Evolutionary conservation across 192 early-diverging fungal species (phyloP).

Genomic region (Coemansia sp.): DNA sequence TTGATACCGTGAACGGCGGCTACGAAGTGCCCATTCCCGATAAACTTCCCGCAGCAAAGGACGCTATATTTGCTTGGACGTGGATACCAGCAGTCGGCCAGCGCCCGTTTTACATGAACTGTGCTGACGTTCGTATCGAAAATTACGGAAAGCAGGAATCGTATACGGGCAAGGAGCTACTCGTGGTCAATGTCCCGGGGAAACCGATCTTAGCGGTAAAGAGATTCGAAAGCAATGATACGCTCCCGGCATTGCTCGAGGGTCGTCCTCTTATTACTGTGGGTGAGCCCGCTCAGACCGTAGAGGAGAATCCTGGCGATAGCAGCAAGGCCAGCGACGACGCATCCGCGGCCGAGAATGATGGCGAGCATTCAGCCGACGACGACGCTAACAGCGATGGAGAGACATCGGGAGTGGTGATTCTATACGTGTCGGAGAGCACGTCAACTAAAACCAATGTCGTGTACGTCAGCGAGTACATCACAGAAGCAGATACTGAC

Average conservation of each 20-base stretch:
- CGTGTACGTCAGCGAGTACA: slow-evolving; percentile 33
- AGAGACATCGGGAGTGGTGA: slow-evolving; percentile 18
- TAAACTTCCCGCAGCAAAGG: slow-evolving; percentile 54
- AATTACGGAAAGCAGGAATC: slow-evolving; percentile 45
- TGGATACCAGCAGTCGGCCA: slow-evolving; percentile 34
- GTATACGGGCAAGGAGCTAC: slow-evolving; percentile 46
- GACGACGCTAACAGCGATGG: background rate
- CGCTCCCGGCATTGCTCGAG: slow-evolving; percentile 25
- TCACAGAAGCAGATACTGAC: slow-evolving; percentile 39
- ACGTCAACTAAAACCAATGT: slow-evolving; percentile 37
- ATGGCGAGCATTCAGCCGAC: background rate
- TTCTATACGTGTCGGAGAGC: slow-evolving; percentile 47
- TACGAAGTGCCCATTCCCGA: slow-evolving; percentile 58
- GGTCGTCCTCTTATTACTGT: slow-evolving; percentile 30
- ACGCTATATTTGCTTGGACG: slow-evolving; percentile 57
- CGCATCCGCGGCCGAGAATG: slow-evolving; percentile 5
- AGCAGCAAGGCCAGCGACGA: background rate
- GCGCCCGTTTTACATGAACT: slow-evolving; percentile 48
- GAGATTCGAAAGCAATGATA: slow-evolving; percentile 20
- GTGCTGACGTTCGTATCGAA: slow-evolving; percentile 44
- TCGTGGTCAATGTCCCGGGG: slow-evolving; percentile 46
- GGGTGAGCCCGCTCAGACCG: slow-evolving; percentile 19
- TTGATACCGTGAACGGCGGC: slow-evolving; percentile 42
- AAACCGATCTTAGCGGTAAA: slow-evolving; percentile 29
- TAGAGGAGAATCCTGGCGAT: background rate